Evolutionary conservation across 495 filamentous ascomycete genomes (phyloP).

Genomic region (Gamarada debralockiae): DNA sequence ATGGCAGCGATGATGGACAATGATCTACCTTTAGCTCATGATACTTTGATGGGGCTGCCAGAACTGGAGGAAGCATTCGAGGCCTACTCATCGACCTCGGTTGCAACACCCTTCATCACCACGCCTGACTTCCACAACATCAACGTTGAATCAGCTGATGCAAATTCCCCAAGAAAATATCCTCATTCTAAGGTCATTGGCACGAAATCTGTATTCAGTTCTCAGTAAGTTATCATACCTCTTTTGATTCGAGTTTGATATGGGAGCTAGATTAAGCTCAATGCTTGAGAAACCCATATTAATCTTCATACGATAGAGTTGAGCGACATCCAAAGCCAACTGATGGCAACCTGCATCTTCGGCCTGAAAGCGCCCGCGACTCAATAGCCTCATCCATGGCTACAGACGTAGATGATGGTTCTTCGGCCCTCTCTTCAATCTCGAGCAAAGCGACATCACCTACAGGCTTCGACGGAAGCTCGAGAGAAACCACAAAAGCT

Average conservation of each 20-base stretch:
- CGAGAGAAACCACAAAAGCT: conserved; percentile 13
- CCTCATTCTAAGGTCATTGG: conserved; percentile 9
- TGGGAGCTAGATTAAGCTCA: background rate
- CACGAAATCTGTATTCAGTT: conserved; percentile 5
- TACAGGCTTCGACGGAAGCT: conserved; percentile 36
- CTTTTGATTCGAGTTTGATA: background rate
- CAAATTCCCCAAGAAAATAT: conserved; percentile 8
- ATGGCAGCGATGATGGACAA: conserved; percentile 25
- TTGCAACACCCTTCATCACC: conserved; percentile 16
- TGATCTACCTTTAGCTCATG: conserved; percentile 16
- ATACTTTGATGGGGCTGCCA: conserved; percentile 26
- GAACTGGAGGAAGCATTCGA: conserved; percentile 18
- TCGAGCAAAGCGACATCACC: conserved; percentile 57
- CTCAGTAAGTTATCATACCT: conserved; percentile 6
- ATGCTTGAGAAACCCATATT: background rate
- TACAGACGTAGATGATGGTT: conserved; percentile 41
- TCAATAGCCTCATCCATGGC: conserved; percentile 27
- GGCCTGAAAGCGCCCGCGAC: conserved; percentile 23
- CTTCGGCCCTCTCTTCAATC: conserved; percentile 38
- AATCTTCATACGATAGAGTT: conserved; percentile 8
- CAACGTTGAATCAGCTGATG: conserved; percentile 19
- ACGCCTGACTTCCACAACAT: conserved; percentile 20
- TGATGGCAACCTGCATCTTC: conserved; percentile 22
- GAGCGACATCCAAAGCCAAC: conserved; percentile 11
- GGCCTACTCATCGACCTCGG: conserved; percentile 20